Evolutionary conservation across 108 stramenopile genomes (phyloP), one percentile per base, ranked within the genome.

Genomic region (Skeletonema tropicum): DNA sequence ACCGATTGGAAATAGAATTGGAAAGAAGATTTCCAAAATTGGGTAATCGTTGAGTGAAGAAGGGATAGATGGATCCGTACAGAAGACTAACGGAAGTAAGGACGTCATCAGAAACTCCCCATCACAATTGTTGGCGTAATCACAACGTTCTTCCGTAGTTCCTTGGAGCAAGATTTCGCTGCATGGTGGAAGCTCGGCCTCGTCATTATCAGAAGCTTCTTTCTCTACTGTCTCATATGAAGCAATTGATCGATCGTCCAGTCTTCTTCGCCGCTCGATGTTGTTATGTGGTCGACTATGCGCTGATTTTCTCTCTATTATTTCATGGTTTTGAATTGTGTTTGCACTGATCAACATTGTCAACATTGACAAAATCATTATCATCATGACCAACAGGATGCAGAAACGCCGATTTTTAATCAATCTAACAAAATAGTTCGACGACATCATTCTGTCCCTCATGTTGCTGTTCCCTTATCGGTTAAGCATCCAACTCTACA

Each of bases 91-190:
- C 17, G 74, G 74, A 15, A 74, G 65, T 36, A 74, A 25, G 0
- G 23, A 15, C 32, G 26, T 33, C 65, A 74, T 74, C 1, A 74
- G 29, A 23, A 58, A 74, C 60, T 66, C 66, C 21, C 74, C 74
- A 25, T 66, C 64, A 31, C 74, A 66, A 8, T 74, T 19, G 13
- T 25, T n/a, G 57, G 74, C 64, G 36, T 74, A 58, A 30, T 66
- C 12, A 57, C 74, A 74, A 65, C 74, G 64, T 13, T 59, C 23
- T 45, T 58, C 35, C 14, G 65, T 19, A 12, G 74, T 67, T 59
- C 33, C 63, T 26, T 74, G 65, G 26, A 74, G 74, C 23, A 74
- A 62, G 1, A 74, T 66, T 36, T 74, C 74, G 42, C 65, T 60
- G 57, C 74, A 74, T 33, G 57, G 58, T 0, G 65, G 74, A 1